Conservation (phyloP, 495 filamentous ascomycete genomes). For the Neurospora sp. region DNA sequence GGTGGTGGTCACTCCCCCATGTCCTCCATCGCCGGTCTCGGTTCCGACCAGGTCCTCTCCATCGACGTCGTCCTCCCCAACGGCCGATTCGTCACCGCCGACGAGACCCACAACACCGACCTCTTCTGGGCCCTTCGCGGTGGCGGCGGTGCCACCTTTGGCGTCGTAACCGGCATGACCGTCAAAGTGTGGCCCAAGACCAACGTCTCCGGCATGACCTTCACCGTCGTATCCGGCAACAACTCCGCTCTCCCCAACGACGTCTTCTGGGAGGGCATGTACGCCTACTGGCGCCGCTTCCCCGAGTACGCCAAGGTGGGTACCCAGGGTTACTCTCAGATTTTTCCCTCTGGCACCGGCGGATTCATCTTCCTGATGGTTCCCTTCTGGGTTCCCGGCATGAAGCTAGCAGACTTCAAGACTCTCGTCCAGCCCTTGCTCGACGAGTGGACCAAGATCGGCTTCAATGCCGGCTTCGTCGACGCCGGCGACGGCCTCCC, state of each 20-base stretch:
- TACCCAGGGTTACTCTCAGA: conserved; percentile 38
- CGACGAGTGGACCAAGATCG: conserved; percentile 23
- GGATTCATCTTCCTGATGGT: conserved; percentile 10
- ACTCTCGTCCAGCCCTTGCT: conserved; percentile 28
- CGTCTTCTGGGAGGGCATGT: conserved; percentile 42
- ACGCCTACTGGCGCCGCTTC: conserved; percentile 35
- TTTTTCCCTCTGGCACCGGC: conserved; percentile 4
- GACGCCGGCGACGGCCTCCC: conserved; percentile 1
- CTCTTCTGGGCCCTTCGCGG: conserved; percentile 31
- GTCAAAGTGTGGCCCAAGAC: conserved; percentile 36
- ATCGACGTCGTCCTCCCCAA: conserved; percentile 38
- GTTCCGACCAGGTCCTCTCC: conserved; percentile 37
- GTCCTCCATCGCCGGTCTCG: conserved; percentile 32
- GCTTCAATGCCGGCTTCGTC: conserved; percentile 20
- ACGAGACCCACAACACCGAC: conserved; percentile 37
- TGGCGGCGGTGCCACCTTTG: conserved; percentile 38
- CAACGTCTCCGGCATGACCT: conserved; percentile 20
- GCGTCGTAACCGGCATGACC: conserved; percentile 40
- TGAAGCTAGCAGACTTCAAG: conserved; percentile 12
- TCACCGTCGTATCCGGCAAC: conserved; percentile 27
- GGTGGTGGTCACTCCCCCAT: conserved; percentile 37
- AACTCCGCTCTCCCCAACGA: conserved; percentile 25
- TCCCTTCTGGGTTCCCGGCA: conserved; percentile 15
- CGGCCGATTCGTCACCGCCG: conserved; percentile 44
- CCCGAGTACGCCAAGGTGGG: conserved; percentile 33